Base-by-base conservation (phyloP, 2,329 filamentous ascomycete species). In the Verticillium tricorpus region DNA sequence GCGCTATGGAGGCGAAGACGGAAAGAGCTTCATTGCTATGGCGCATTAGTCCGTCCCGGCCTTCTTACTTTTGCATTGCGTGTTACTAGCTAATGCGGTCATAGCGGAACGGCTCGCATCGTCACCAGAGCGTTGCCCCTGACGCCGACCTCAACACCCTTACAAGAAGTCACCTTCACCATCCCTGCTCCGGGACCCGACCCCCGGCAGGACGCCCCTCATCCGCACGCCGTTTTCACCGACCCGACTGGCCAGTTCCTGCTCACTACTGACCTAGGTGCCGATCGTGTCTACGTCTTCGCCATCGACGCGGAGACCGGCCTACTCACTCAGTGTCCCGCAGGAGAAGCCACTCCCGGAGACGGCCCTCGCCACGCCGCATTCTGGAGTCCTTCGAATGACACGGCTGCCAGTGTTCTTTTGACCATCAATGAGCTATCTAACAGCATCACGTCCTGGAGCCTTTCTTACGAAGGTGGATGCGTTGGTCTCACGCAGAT, bases 221-320 rank as follows among this genome's bases (percentile, higher is more conserved):
- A 86, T 66, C 83, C 82, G 8, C 84, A 86, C 71, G 77, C 81
- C 19, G 78, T 77, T 5, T 76, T 82, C 66, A 71, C 76, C 12
- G 83, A 82, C 63, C 81, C 78, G 0, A 80, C 80, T 0, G 80
- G 80, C 14, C 69, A 74, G 40, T 85, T 78, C 67, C 67, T 85
- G 25, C 70, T 86, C 1, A 75, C 78, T 8, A 78, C 82, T 1
- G 84, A 86, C 64, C 76, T 86, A 2, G 83, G 83, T 37, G 80
- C 82, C 5, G 83, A 86, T 66, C 68, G 82, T 25, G 74, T 85
- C 60, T 82, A 82, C 62, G 78, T 85, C 66, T 83, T 82, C 73
- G 74, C 73, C 68, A 80, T 85, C 67, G 74, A 82, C 65, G 66
- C 76, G 25, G 62, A 60, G 3, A 78, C 75, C 1, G 82, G 83